phyloP scores from a whole-genome alignment of 2,329 filamentous ascomycete species.

The Trichoderma afroharzianum region DNA sequence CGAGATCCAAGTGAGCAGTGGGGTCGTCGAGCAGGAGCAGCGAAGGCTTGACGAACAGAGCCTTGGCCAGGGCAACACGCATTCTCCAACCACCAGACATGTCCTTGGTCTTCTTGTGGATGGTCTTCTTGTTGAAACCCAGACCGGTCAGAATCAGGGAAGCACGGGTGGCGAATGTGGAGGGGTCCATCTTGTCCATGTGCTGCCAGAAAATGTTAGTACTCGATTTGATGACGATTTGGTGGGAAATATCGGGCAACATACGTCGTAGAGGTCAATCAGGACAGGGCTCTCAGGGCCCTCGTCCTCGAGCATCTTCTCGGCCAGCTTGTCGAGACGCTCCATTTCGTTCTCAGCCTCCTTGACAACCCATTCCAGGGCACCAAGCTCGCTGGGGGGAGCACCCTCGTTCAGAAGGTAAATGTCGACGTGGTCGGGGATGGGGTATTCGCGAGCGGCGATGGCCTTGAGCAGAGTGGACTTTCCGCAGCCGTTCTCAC shows the following conservation, averaged over 20 bases:
- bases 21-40: conserved; percentile 95
- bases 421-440: conserved; percentile 95
- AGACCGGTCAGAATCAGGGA: conserved; percentile 97
- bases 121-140: conserved; percentile 97
- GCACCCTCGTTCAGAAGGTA: conserved; percentile 98
- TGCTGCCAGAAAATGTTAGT: conserved; percentile 55
- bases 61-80: conserved; percentile 96
- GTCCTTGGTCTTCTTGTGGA: conserved; percentile 99
- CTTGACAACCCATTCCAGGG: conserved; percentile 93
- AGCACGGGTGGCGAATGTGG: conserved; percentile 91
- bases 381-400: conserved; percentile 80
- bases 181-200: conserved; percentile 98
- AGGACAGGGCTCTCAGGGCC: conserved; percentile 88
- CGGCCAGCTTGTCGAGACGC: conserved; percentile 80
- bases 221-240: neutral
- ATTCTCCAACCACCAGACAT: conserved; percentile 99
- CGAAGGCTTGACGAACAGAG: conserved; percentile 96
- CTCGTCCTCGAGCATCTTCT: conserved; percentile 85
- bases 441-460: conserved; percentile 86
- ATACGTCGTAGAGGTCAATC: conserved; percentile 92
- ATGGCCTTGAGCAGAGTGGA: conserved; percentile 97
- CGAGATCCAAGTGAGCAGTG: conserved; percentile 97
- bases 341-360: conserved; percentile 93
- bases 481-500: conserved; percentile 99
- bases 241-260: conserved; percentile 29